Base-by-base conservation (phyloP, 2,329 filamentous ascomycete species). In the Pochonia chlamydosporia region DNA sequence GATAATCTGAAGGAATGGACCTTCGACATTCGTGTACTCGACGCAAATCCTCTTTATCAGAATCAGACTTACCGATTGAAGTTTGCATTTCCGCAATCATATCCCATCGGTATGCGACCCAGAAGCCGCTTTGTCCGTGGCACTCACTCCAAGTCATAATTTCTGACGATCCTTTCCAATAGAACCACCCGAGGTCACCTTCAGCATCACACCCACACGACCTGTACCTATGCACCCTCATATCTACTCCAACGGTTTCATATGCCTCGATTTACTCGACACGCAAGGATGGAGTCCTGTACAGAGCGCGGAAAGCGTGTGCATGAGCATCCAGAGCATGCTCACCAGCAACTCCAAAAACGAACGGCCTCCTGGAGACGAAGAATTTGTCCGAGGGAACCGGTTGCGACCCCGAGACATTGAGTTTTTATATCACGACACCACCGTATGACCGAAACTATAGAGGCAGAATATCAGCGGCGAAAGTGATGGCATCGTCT, bases 301-400 rank as follows among this genome's bases (percentile, higher is more conserved):
- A 0, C 93, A 99, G 64, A 96, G 92, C 49, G 93, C 96, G 8
- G 92, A 97, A 72, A 95, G 87, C 60, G 84, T 99, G 23, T 96
- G 90, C 72, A 93, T 99, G 81, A 95, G 89, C 66, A 79, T 99
- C 46, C 93, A 99, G 70, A 96, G 89, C 71, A 99, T 99, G 93
- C 70, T 99, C 61, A 96, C 93, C 1, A 90, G 92, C 51, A 99
- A 99, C 65, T 85, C 81, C 10, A 92, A 91, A 70, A 85, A 92
- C 59, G 91, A 97, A 69, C 78, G 93, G 28, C 93, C 93, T 0
- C 85, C 87, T 0, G 93, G 92, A 4, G 90, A 99, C 61, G 87
- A 86, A 47, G 86, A 93, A 10, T 97, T 99, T 60, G 90, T 96
- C 23, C 76, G 81, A 46, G 81, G 80, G 51, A 96, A 96, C 62